Percentiles rank a stretch among this genome's conserved stretches.
phyloP scores from a whole-genome alignment of 768 basidiomycete genomes.

The Russula ochroleuca region DNA sequence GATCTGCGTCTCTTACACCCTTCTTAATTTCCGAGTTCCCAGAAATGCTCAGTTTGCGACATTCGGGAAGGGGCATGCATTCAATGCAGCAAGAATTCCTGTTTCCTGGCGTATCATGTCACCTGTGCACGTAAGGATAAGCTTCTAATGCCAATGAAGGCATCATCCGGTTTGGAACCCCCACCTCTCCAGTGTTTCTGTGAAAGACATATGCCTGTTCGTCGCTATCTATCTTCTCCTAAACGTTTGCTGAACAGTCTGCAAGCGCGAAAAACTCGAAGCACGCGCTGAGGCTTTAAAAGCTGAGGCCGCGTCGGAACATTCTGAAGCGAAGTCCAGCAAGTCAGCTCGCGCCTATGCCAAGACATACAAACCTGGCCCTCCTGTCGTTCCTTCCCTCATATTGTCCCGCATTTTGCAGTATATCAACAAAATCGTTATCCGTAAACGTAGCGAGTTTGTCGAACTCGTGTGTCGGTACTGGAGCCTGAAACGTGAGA shows the following conservation, averaged over 20 bases:
- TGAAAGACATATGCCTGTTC: constrained; percentile 84
- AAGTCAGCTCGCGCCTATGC: constrained; percentile 89
- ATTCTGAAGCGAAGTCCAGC: constrained; percentile 44
- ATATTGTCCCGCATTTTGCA: constrained; percentile 74
- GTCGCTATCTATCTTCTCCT: background rate
- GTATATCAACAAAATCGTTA: constrained; percentile 64
- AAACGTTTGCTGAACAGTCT: background rate
- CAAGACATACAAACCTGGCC: constrained; percentile 87
- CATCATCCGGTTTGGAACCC: constrained; percentile 67
- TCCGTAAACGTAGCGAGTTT: constrained; percentile 76
- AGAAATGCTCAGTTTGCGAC: constrained; percentile 64
- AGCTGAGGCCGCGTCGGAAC: constrained; percentile 45
- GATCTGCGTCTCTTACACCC: background rate
- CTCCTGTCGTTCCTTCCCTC: constrained; percentile 84
- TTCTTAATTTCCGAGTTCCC: background rate
- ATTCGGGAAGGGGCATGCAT: constrained; percentile 80
- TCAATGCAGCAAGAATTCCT: constrained; percentile 86
- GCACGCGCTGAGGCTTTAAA: constrained; percentile 52
- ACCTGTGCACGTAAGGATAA: constrained; percentile 90
- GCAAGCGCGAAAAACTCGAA: constrained; percentile 66
- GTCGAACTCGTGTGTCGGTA: constrained; percentile 78
- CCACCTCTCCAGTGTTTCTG: constrained; percentile 77
- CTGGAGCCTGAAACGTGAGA: constrained; percentile 97
- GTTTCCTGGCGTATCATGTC: constrained; percentile 90
- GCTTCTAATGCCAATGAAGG: constrained; percentile 83